Evolutionary conservation across 1,139 yeast genomes (phyloP).

Genomic region (Blastobotrys buckinghamii): DNA sequence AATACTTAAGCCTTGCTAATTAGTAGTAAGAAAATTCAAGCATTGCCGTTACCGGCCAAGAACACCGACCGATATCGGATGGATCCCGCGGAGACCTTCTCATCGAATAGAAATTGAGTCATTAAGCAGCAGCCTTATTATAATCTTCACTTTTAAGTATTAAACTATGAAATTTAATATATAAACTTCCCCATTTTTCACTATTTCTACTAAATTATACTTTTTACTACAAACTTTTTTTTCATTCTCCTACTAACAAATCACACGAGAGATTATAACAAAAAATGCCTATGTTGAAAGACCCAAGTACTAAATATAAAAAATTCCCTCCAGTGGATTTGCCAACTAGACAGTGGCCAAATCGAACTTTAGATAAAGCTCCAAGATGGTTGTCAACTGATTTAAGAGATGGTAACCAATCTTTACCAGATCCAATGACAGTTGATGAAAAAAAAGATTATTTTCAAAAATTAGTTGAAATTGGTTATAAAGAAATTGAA

Average conservation of each 20-base stretch:
- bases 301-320: conserved; percentile 74
- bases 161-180: neutral
- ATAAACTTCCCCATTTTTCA: neutral
- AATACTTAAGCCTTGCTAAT: too few species aligned
- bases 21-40: too few species aligned
- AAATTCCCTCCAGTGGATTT: conserved; percentile 60
- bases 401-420: conserved; percentile 94
- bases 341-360: conserved; percentile 86
- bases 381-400: conserved; percentile 98
- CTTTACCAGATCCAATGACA: conserved; percentile 95
- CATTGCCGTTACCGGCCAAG: too few species aligned
- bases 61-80: neutral
- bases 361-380: conserved; percentile 62
- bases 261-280: too few species aligned
- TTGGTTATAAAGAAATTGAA: conserved; percentile 95
- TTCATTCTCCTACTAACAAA: too few species aligned
- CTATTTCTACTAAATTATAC: too few species aligned
- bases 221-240: neutral
- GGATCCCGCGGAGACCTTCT: neutral
- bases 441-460: conserved; percentile 83
- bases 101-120: neutral
- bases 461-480: conserved; percentile 76
- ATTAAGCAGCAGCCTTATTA: neutral
- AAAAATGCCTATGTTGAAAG: conserved; percentile 47
- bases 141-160: too few species aligned